Evolutionary conservation across 169 alveolate genomes (phyloP), one percentile per base, ranked within the genome.

Genomic region (Plasmodium coatneyi): DNA sequence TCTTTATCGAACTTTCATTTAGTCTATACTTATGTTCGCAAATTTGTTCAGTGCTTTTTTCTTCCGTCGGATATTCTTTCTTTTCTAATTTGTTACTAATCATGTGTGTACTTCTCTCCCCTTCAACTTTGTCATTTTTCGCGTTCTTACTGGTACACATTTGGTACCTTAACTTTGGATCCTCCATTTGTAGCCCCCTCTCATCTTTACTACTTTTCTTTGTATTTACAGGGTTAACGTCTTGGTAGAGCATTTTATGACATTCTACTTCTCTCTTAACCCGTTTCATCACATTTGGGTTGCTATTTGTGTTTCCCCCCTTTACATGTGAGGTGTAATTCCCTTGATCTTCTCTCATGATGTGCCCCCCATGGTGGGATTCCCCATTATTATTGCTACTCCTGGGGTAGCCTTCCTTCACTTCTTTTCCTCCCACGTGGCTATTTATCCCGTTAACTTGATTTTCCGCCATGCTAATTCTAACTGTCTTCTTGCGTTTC

Each of bases 1-100:
- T 91, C 72, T 91, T 91, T 54, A 91, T 71, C 36, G 86, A 76
- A 19, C 46, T 82, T 36, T 52, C 95, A 71, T 43, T 91, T 81
- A 91, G 39, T 49, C 34, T 36, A 39, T 91, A 91, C 28, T 71
- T 80, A 71, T 91, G 95, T 19, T 82, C 46, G 39, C 95, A 91
- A 3, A 41, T 32, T 71, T 41, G 36, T 49, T 34, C 19, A 3
- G 32, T 6, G 1, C n/a, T 14, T 86, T 49, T 54, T 3, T 36
- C 80, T 34, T 36, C 22, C 25, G 36, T 70, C 19, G 43, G 49
- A 70, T 25, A n/a, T 32, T 12, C 60, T 34, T 28, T 10, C 14
- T 14, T 14, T 83, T 12, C 49, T 7, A 12, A 19, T 32, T 60
- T 7, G 36, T 70, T 54, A 30, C 25, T 19, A 66, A 66, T 66